Evolutionary conservation across 2,329 filamentous ascomycete genomes (phyloP), one percentile per base, ranked within the genome.

Genomic region (Cytospora mali): DNA sequence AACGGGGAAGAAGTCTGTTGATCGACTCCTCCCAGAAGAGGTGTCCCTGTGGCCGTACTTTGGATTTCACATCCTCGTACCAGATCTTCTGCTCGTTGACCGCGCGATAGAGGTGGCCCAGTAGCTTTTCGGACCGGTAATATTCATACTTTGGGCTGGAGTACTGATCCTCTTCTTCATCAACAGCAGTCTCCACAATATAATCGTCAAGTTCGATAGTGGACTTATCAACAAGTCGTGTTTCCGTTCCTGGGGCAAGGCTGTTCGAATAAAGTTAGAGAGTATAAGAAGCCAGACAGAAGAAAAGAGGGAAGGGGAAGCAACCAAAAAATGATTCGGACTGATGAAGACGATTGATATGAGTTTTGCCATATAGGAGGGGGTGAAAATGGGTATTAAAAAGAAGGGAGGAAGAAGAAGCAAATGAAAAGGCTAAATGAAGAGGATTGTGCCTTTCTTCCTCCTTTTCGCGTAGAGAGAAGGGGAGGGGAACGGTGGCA

Each of bases 31-130:
- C 72, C 80, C 81, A 84, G 2, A 85, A 75, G 0, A 76, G 75
- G 0, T 69, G 62, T 0, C 74, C 74, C 63, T 13, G 55, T 68
- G 9, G 67, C 68, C 4, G 42, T 14, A 73, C 66, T 0, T 55
- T 67, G 16, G 71, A 70, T 51, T 73, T 76, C 46, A 83, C 79
- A 18, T 87, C 74, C 6, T 82, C 72, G 10, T 74, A 68, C 78
- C 88, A 88, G 50, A 93, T 89, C 58, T 82, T 80, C 52, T 80
- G 79, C 72, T 95, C 91, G 68, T 96, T 86, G 13, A 96, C 87
- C 0, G 81, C 83, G 1, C 90, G 85, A 71, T 90, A 95, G 0
- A 96, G 77, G 5, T 80, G 74, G 0, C 92, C 92, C 0, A 95
- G 80, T 0, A 89, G 79, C 67, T 91, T 92, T 0, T 85, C 68